Evolutionary conservation across 371 early-diverging fungal genomes (phyloP).

Genomic region (Mucor velutinosus): DNA sequence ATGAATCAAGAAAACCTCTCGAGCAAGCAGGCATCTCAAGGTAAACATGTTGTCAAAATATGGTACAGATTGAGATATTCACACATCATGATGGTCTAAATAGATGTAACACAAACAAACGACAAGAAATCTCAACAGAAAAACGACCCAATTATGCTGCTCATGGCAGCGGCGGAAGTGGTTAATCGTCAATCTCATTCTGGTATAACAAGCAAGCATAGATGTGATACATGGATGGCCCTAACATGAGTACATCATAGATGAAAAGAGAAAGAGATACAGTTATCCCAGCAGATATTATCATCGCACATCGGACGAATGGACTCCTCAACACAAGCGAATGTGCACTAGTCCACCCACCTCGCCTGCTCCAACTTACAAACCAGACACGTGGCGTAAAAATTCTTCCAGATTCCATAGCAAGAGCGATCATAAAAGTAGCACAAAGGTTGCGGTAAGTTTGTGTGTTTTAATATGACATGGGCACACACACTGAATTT

Average conservation of each 20-base stretch:
- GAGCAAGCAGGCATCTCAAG: not conserved
- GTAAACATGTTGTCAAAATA: not conserved
- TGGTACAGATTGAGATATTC: not conserved
- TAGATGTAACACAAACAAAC: constrained; percentile 7
- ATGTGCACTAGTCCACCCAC: constrained; percentile 19
- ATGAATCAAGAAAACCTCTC: not conserved
- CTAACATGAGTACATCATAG: not conserved
- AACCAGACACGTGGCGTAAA: constrained; percentile 12
- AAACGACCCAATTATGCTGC: constrained; percentile 47
- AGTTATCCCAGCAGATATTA: constrained; percentile 11
- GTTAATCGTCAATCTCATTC: constrained; percentile 23
- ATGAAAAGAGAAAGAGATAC: constrained; percentile 7
- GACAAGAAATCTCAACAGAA: constrained; percentile 8
- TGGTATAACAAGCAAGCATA: not conserved
- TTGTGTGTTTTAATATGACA: not conserved
- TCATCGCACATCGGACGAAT: constrained; percentile 10
- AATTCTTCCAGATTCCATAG: constrained; percentile 10
- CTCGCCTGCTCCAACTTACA: constrained; percentile 15
- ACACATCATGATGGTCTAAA: not conserved
- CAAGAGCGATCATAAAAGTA: constrained; percentile 8
- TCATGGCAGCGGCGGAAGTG: constrained; percentile 52
- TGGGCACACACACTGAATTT: not conserved
- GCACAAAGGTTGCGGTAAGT: constrained; percentile 5
- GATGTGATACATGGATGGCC: not conserved
- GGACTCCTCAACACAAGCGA: constrained; percentile 1